Conservation (phyloP, 768 basidiomycete genomes). For the Coprinellus micaceus region DNA sequence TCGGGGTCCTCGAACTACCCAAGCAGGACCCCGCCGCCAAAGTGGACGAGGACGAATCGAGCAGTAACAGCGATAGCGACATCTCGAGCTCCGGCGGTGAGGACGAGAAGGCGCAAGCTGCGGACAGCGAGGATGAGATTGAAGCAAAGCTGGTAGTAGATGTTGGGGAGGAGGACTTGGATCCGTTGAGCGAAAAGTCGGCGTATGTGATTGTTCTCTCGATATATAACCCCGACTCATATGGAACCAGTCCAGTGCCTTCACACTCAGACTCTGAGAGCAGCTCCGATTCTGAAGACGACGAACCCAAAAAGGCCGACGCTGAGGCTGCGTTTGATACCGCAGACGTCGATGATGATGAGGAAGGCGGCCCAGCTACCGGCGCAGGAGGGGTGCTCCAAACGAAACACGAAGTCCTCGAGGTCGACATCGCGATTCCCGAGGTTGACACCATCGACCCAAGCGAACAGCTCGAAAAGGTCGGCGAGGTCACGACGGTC, state of each 20-base stretch:
- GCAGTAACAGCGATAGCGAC: constrained; percentile 33
- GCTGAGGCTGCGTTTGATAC: constrained; percentile 15
- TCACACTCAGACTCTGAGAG: constrained; percentile 37
- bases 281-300: constrained; percentile 35
- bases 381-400: constrained; percentile 44
- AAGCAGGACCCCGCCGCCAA: constrained; percentile 3
- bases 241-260: constrained; percentile 23
- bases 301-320: constrained; percentile 12
- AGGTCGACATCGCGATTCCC: constrained; percentile 58
- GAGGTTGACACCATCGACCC: constrained; percentile 58
- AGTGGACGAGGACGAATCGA: constrained; percentile 11
- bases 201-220: constrained; percentile 11
- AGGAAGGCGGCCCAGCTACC: constrained; percentile 40
- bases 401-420: constrained; percentile 69
- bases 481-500: constrained; percentile 76
- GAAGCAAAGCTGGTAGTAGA: constrained; percentile 34
- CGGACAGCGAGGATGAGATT: constrained; percentile 75
- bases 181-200: constrained; percentile 14
- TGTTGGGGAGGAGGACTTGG: constrained; percentile 32
- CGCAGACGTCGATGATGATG: constrained; percentile 52
- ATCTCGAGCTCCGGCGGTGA: constrained; percentile 51
- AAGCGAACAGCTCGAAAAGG: constrained; percentile 65
- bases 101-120: constrained; percentile 50
- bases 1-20: constrained; percentile 38
- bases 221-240: constrained; percentile 6